These are phyloP conservation scores for Papiliotrema fonsecae DNA, from an alignment of 1,284 basidiomycete species.

Conservation along the genomic window DNA sequence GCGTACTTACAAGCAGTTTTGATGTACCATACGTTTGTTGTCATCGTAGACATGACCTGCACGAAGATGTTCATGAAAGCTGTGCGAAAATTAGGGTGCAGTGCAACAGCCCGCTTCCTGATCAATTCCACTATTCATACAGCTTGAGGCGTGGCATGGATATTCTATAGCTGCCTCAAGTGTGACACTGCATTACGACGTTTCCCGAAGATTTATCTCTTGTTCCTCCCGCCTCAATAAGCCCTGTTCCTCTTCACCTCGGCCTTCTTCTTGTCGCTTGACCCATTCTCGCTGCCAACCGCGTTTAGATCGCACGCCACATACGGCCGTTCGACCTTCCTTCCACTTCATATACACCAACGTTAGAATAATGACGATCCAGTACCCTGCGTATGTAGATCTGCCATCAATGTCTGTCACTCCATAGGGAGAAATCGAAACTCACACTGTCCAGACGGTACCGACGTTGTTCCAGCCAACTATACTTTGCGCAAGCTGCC, in stretches of 20 bases:
- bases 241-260: conserved; percentile 9
- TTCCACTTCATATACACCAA: conserved; percentile 62
- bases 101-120: too few species aligned
- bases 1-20: not conserved
- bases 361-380: conserved; percentile 61
- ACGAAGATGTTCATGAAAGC: too few species aligned
- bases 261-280: conserved; percentile 4
- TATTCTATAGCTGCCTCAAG: too few species aligned
- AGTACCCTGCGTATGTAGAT: conserved; percentile 63
- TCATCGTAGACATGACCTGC: too few species aligned
- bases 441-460: conserved; percentile 60
- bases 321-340: conserved; percentile 40
- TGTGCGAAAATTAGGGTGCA: too few species aligned
- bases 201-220: too few species aligned
- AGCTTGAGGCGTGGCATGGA: too few species aligned
- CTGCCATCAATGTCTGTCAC: conserved; percentile 1
- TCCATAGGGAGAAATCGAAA: not conserved
- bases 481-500: conserved; percentile 17
- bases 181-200: too few species aligned
- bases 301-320: conserved; percentile 19
- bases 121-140: too few species aligned
- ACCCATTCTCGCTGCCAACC: conserved; percentile 16
- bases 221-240: too few species aligned
- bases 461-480: conserved; percentile 38
- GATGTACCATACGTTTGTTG: not conserved